Percentiles rank a stretch among this genome's conserved stretches.
These are phyloP conservation scores for Hyaloscypha hepaticicola DNA, from an alignment of 495 filamentous ascomycete species.

Conservation along the genomic window DNA sequence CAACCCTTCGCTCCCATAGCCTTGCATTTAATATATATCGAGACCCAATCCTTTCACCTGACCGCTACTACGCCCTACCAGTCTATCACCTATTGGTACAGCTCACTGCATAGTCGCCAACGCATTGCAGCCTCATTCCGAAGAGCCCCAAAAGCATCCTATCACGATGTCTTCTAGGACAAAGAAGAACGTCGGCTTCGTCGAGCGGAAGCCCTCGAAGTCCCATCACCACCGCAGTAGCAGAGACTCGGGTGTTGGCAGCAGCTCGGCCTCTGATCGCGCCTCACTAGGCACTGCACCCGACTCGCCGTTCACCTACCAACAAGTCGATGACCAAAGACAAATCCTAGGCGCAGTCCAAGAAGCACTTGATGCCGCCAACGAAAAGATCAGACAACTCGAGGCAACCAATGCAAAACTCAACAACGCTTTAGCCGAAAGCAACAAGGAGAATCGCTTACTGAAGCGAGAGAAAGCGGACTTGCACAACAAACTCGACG, in stretches of 20 bases:
- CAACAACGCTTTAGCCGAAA: constrained; percentile 30
- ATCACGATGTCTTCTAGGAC: constrained; percentile 25
- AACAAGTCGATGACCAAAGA: constrained; percentile 18
- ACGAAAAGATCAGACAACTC: constrained; percentile 36
- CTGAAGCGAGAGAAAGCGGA: constrained; percentile 24
- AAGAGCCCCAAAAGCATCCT: constrained; percentile 4
- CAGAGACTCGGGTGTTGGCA: constrained; percentile 28
- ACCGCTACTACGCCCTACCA: constrained; percentile 15
- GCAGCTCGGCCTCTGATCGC: constrained; percentile 22
- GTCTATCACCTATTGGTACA: constrained; percentile 13
- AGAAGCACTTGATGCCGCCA: constrained; percentile 47
- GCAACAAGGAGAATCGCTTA: constrained; percentile 46
- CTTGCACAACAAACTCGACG: constrained; percentile 37
- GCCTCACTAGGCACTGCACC: constrained; percentile 23
- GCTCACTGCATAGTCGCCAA: constrained; percentile 12
- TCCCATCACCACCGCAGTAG: constrained; percentile 29
- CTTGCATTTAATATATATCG: constrained; percentile 8
- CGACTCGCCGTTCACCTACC: constrained; percentile 13
- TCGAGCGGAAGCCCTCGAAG: constrained; percentile 53
- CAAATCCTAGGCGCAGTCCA: constrained; percentile 17
- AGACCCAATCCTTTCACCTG: constrained; percentile 14
- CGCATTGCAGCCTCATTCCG: constrained; percentile 1
- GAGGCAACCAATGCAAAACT: constrained; percentile 16
- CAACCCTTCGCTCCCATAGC: constrained; percentile 9
- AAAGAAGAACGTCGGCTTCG: constrained; percentile 26